These are phyloP conservation scores for Plantago elongata DNA, from an alignment of 257 asterid genomes.

Conservation along the genomic window DNA sequence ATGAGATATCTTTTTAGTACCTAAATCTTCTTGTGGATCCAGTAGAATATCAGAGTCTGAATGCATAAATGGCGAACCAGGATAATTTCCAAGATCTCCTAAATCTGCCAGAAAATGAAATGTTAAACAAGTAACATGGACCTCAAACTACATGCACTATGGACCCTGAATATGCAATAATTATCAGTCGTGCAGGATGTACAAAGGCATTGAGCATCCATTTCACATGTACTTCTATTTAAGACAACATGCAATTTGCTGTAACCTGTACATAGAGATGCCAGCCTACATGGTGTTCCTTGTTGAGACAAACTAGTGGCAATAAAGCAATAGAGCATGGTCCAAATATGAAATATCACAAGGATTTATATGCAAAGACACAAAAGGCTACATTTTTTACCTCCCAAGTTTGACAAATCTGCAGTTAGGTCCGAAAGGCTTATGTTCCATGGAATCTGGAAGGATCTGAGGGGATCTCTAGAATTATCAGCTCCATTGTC, in stretches of 20 bases:
- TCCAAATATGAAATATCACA: conserved; percentile 5
- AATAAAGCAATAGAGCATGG: neutral
- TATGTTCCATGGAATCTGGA: conserved; percentile 91
- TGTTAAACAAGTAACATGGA: conserved; percentile 4
- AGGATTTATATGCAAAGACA: neutral
- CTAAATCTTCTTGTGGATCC: conserved; percentile 88
- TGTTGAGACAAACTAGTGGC: neutral
- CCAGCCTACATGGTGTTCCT: too few relatives aligned
- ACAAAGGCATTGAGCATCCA: too few relatives aligned
- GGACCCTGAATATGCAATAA: neutral
- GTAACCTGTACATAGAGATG: too few relatives aligned
- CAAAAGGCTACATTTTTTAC: conserved; percentile 17
- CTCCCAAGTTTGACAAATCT: conserved; percentile 77
- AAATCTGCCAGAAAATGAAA: conserved; percentile 52
- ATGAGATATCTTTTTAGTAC: conserved; percentile 31
- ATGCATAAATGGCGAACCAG: conserved; percentile 88
- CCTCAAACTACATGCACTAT: neutral
- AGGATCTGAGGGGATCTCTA: conserved; percentile 72
- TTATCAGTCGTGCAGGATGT: too few relatives aligned
- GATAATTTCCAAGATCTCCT: conserved; percentile 91
- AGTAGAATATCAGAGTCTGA: conserved; percentile 94
- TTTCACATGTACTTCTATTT: too few relatives aligned
- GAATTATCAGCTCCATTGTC: conserved; percentile 83
- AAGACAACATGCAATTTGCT: too few relatives aligned
- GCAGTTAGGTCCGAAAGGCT: conserved; percentile 88